phyloP scores from a whole-genome alignment of 2,329 filamentous ascomycete species.

The Venturia oleaginea region DNA sequence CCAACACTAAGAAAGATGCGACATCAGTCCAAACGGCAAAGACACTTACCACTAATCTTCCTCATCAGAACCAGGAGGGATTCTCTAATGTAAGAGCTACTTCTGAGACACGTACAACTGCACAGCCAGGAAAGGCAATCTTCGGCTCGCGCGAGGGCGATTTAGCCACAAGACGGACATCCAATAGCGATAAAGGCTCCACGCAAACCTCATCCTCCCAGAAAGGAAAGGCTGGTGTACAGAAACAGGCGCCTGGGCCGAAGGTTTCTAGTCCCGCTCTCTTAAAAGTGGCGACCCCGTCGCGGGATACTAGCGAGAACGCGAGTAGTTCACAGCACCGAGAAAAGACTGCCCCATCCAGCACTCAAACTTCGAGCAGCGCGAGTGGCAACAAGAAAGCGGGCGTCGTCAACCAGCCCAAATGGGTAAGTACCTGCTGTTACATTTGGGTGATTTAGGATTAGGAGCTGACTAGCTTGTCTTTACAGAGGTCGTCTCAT shows the following conservation, averaged over 20 bases:
- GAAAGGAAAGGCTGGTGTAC: neutral
- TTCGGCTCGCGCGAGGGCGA: neutral
- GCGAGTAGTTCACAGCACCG: neutral
- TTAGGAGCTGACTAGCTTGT: too few relatives aligned
- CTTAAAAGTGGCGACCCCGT: neutral
- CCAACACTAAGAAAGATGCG: neutral
- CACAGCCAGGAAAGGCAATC: neutral
- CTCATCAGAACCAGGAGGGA: neutral
- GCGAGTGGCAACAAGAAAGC: neutral
- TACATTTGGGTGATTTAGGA: too few relatives aligned
- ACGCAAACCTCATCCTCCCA: neutral
- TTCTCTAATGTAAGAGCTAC: neutral
- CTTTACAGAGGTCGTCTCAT: neutral
- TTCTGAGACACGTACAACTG: neutral
- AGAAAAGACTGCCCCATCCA: neutral
- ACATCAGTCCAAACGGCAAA: neutral
- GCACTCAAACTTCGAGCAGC: neutral
- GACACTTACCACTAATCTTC: neutral
- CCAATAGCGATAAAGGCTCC: neutral
- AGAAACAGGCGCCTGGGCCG: neutral
- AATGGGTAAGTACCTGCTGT: too few relatives aligned
- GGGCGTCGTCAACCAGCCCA: neutral
- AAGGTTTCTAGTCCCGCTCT: neutral
- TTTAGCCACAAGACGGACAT: neutral
- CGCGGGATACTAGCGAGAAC: neutral